Evolutionary conservation across 1,139 yeast genomes (phyloP).

Genomic region (Sugiyamaella castrensis): DNA sequence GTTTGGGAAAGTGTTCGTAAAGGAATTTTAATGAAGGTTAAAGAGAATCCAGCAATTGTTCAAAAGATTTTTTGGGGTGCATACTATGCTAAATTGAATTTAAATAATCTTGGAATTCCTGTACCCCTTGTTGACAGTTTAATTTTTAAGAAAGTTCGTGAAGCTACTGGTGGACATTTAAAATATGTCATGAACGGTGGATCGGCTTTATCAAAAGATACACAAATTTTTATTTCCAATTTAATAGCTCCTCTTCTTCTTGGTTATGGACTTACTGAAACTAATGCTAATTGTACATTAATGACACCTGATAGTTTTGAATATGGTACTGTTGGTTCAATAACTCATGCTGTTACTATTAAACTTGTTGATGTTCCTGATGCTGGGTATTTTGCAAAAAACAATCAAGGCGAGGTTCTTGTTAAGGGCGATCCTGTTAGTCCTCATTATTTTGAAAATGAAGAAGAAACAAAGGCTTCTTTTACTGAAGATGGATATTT

Average conservation of each 20-base stretch:
- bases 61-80: conserved; percentile 92
- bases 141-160: conserved; percentile 82
- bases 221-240: conserved; percentile 78
- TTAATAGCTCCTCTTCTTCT: conserved; percentile 84
- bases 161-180: conserved; percentile 92
- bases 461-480: conserved; percentile 73
- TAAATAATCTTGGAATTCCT: conserved; percentile 66
- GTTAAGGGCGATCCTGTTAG: conserved; percentile 73
- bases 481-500: conserved; percentile 91
- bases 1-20: conserved; percentile 97
- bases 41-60: conserved; percentile 58
- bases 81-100: conserved; percentile 62
- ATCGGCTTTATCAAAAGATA: conserved; percentile 79
- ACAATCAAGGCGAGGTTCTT: conserved; percentile 90
- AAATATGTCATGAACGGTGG: conserved; percentile 85
- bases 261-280: conserved; percentile 97
- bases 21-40: conserved; percentile 79
- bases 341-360: conserved; percentile 78
- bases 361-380: conserved; percentile 91
- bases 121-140: conserved; percentile 63
- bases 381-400: conserved; percentile 86
- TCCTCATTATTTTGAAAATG: conserved; percentile 77
- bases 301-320: conserved; percentile 63
- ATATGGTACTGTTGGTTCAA: conserved; percentile 74
- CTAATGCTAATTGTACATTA: conserved; percentile 83